phyloP scores from a whole-genome alignment of 2,329 filamentous ascomycete genomes.

The Pestalotiopsis fici region DNA sequence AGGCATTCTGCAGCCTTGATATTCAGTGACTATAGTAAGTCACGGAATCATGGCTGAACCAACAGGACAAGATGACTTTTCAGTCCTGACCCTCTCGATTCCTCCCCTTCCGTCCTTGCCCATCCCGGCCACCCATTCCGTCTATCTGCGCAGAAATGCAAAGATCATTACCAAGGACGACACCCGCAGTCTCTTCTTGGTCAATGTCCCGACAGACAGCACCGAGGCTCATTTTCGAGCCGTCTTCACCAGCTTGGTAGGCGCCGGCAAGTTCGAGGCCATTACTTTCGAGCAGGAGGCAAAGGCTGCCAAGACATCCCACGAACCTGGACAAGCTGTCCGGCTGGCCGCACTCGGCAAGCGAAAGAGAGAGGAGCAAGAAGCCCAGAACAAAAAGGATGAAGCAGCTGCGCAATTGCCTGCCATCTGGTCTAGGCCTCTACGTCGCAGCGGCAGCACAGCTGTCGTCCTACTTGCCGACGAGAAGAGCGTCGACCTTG shows the following conservation, averaged over 20 bases:
- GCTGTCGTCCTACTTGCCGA: slow-evolving; percentile 86
- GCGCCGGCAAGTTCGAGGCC: slow-evolving; percentile 75
- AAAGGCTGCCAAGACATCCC: slow-evolving; percentile 35
- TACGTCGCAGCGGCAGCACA: slow-evolving; percentile 74
- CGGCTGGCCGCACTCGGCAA: slow-evolving; percentile 47
- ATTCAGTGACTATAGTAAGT: slow-evolving; percentile 1
- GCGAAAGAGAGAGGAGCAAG: slow-evolving; percentile 44
- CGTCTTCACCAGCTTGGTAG: slow-evolving; percentile 74
- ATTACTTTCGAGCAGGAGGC: slow-evolving; percentile 72
- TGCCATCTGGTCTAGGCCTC: slow-evolving; percentile 68
- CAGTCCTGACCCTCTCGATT: slow-evolving; percentile 68
- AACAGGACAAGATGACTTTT: slow-evolving; percentile 61
- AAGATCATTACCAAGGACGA: slow-evolving; percentile 75
- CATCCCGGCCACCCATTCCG: slow-evolving; percentile 69
- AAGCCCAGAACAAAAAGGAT: slow-evolving; percentile 45
- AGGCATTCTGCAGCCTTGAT: background rate
- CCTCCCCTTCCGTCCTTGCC: slow-evolving; percentile 65
- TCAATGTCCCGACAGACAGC: slow-evolving; percentile 84
- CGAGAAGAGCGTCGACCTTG: slow-evolving; percentile 72
- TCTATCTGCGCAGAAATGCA: slow-evolving; percentile 83
- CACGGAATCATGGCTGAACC: slow-evolving; percentile 31
- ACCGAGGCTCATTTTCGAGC: slow-evolving; percentile 76
- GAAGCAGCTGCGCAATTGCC: slow-evolving; percentile 67
- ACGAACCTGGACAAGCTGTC: slow-evolving; percentile 46
- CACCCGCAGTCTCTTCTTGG: slow-evolving; percentile 81